phyloP scores from a whole-genome alignment of 345 rosid genomes.

The Syzygium jambos region DNA sequence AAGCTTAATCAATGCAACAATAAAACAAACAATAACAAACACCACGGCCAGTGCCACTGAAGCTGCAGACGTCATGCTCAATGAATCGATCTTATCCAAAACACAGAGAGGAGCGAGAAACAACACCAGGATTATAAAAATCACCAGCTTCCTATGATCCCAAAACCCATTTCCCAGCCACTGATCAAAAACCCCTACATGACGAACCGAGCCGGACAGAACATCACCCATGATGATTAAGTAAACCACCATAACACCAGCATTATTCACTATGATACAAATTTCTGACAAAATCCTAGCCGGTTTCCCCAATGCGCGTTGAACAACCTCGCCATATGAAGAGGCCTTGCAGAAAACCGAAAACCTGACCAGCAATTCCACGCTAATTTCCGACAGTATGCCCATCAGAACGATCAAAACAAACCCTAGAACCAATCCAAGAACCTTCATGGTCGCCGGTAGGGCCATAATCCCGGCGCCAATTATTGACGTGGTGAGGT shows the following conservation, averaged over 20 bases:
- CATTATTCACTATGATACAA: slow-evolving; percentile 88
- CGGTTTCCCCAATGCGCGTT: slow-evolving; percentile 70
- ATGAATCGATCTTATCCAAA: slow-evolving; percentile 79
- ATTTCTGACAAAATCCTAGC: slow-evolving; percentile 79
- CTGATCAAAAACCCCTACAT: slow-evolving; percentile 87
- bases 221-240: slow-evolving; percentile 93
- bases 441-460: slow-evolving; percentile 95
- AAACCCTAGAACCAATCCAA: slow-evolving; percentile 64
- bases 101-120: slow-evolving; percentile 85
- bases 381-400: slow-evolving; percentile 73
- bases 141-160: slow-evolving; percentile 82
- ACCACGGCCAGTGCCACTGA: slow-evolving; percentile 89
- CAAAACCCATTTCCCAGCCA: slow-evolving; percentile 89
- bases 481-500: slow-evolving; percentile 77
- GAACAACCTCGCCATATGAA: slow-evolving; percentile 86
- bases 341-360: slow-evolving; percentile 60
- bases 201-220: slow-evolving; percentile 69
- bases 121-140: slow-evolving; percentile 55
- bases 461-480: slow-evolving; percentile 99
- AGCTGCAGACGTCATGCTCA: slow-evolving; percentile 84
- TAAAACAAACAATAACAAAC: slow-evolving; percentile 71
- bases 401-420: slow-evolving; percentile 72
- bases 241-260: slow-evolving; percentile 86
- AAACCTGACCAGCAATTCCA: slow-evolving; percentile 67
- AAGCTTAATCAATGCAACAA: slow-evolving; percentile 69